phyloP scores from a whole-genome alignment of 148 eudicot species.

The Rhododendron griersonianum region DNA sequence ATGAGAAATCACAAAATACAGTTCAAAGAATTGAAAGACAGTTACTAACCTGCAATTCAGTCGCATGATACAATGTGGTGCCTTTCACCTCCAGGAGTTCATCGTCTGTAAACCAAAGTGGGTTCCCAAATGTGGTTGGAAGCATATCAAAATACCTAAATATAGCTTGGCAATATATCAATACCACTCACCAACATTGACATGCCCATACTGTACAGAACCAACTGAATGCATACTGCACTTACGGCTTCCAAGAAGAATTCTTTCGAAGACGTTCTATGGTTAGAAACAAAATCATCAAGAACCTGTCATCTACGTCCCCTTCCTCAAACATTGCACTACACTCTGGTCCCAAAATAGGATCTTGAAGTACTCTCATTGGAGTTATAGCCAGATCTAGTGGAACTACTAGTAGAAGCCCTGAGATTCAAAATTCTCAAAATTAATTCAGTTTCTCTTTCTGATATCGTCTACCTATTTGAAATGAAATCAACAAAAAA shows the following conservation, averaged over 20 bases:
- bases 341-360: constrained; percentile 70
- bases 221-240: constrained; percentile 9
- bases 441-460: background rate
- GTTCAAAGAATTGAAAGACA: background rate
- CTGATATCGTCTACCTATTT: background rate
- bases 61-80: constrained; percentile 68
- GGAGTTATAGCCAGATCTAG: constrained; percentile 93
- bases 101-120: constrained; percentile 86
- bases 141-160: constrained; percentile 84
- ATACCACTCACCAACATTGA: background rate
- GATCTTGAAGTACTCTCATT: constrained; percentile 86
- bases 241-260: constrained; percentile 98
- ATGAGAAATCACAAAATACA: background rate
- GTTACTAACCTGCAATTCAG: constrained; percentile 62
- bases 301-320: constrained; percentile 85
- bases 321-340: constrained; percentile 81
- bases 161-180: background rate
- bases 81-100: constrained; percentile 84
- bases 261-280: constrained; percentile 72
- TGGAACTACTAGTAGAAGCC: constrained; percentile 74
- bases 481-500: background rate
- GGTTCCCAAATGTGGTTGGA: constrained; percentile 69
- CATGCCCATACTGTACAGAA: background rate
- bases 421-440: constrained; percentile 25
- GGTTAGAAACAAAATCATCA: constrained; percentile 71